Base-by-base conservation (phyloP, 208 protist genomes). In the Leishmania major region DNA sequence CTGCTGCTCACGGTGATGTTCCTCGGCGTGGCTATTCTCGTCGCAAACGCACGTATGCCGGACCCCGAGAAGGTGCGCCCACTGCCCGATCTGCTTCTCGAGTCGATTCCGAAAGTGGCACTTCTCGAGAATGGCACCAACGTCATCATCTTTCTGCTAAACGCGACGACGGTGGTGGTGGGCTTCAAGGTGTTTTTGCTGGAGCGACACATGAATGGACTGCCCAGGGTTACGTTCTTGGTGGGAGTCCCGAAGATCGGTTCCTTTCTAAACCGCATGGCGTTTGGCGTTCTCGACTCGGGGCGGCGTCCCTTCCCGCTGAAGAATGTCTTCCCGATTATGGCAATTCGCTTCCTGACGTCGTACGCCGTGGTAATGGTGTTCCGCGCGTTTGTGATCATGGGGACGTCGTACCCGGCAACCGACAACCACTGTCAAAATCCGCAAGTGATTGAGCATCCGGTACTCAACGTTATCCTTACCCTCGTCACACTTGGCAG, bases 391-490 rank as follows among this genome's bases (percentile, higher is more conserved):
- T 67, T 94, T 67, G 90, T 92, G 45, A 95, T 98, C 77, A 79
- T 88, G 19, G 86, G 92, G 75, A 98, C 95, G 17, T 91, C 93
- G 17, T 95, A 95, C 84, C 95, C 95, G 35, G 85, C 95, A 28
- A 95, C 94, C 8, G 92, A 96, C 67, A 96, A 96, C 74, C 82
- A 93, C 35, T 97, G 95, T 78, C 93, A 96, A 78, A 40, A 96
- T 43, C 93, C 93, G 5, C 62, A 81, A 31, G n/a, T 40, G 11
- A 95, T 98, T 49, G 85, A 85, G 67, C 69, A 96, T 71, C 90
- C 92, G 0, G 1, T 96, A 7, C 80, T 89, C 37, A 98, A 98
- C 74, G 81, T 96, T 4, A 67, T 98, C 45, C 80, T 97, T 28
- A 96, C 93, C 11, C 80, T 98, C 25, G 89, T 96, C 13, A 98